Base-by-base conservation (phyloP, 1,284 basidiomycete species). In the Cutaneotrichosporon cutaneum region DNA sequence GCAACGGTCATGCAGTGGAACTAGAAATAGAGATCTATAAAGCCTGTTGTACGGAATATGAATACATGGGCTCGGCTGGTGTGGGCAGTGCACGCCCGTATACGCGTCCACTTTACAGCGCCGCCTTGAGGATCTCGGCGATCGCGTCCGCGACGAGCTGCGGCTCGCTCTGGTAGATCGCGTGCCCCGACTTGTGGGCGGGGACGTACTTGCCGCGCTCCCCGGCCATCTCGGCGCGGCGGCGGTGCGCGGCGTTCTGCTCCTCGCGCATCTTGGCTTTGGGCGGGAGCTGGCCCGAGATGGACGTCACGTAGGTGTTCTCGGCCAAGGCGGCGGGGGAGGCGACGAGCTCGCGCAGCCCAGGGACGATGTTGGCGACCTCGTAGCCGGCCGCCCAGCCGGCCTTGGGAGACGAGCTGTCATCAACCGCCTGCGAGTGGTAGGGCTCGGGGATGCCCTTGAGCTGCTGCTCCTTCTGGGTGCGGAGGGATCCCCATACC, bases 41-140 rank as follows among this genome's bases (percentile, higher is more conserved):
- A 48, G 24, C 30, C 30, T 30, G 30, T 48, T 24, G 42, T 45
- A 45, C 42, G 22, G 21, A 21, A 22, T 45, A 45, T 45, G 42
- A 13, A 45, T 45, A 45, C 42, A n/a, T n/a, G 42, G 22, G n/a
- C 42, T n/a, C 7, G 8, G 21, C 6, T 22, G 44, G n/a, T 22
- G 44, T 10, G 8, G 2, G 21, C n/a, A 22, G 44, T n/a, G 8
- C 8, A 21, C 39, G 8, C 18, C 8, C 2, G 8, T 16, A 21
- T 44, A 44, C 3, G n/a, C n/a, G n/a, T n/a, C n/a, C n/a, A 26
- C 44, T 45, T 5, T 24, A 26, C 5, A 26, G 11, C 21, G 21
- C 21, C 5, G 22, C 13, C 45, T 54, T 26, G 48, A 84, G 24
- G 85, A 91, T 60, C 75, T 82, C 11, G 83, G 85, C 47, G 30